Percentiles rank a stretch among this genome's conserved stretches.
Evolutionary conservation across 2,329 filamentous ascomycete genomes (phyloP).

Genomic region (Aspergillus quadrilineatus): DNA sequence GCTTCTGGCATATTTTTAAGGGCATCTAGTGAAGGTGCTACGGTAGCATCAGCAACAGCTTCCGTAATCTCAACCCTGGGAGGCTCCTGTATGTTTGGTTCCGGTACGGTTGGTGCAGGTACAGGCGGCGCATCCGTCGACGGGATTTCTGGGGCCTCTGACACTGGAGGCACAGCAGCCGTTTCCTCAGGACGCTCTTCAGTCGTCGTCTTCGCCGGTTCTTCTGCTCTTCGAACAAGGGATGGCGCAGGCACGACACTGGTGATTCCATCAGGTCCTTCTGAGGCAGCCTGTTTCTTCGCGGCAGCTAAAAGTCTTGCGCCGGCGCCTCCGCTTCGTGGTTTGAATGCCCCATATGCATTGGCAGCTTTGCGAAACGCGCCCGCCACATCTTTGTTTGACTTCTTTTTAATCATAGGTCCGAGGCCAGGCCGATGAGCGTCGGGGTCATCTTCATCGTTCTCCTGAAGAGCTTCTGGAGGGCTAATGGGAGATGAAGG

Average conservation of each 20-base stretch:
- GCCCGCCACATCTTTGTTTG: constrained; percentile 68
- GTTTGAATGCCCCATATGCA: constrained; percentile 74
- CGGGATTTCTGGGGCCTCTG: constrained; percentile 13
- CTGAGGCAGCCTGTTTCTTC: constrained; percentile 54
- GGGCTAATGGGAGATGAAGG: constrained; percentile 16
- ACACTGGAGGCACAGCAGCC: constrained; percentile 21
- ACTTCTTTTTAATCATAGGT: constrained; percentile 85
- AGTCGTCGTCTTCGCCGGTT: constrained; percentile 35
- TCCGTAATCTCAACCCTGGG: constrained; percentile 44
- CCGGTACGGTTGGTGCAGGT: background rate
- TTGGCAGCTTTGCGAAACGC: constrained; percentile 78
- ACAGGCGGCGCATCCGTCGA: background rate
- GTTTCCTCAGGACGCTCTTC: constrained; percentile 32
- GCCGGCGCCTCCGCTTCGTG: constrained; percentile 80
- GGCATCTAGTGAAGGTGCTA: constrained; percentile 26
- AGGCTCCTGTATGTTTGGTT: constrained; percentile 20
- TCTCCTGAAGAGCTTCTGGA: constrained; percentile 15
- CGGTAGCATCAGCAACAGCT: constrained; percentile 29
- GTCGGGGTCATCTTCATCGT: constrained; percentile 51
- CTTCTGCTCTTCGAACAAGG: constrained; percentile 43
- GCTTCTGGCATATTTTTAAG: constrained; percentile 18
- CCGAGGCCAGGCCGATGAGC: constrained; percentile 72
- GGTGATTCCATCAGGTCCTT: constrained; percentile 85
- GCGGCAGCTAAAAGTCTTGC: constrained; percentile 67
- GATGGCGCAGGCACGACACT: constrained; percentile 79